Percentiles rank a stretch among this genome's conserved stretches.
Evolutionary conservation across 75 land plant genomes (phyloP).

Genomic region (Chamaecyparis obtusa): DNA sequence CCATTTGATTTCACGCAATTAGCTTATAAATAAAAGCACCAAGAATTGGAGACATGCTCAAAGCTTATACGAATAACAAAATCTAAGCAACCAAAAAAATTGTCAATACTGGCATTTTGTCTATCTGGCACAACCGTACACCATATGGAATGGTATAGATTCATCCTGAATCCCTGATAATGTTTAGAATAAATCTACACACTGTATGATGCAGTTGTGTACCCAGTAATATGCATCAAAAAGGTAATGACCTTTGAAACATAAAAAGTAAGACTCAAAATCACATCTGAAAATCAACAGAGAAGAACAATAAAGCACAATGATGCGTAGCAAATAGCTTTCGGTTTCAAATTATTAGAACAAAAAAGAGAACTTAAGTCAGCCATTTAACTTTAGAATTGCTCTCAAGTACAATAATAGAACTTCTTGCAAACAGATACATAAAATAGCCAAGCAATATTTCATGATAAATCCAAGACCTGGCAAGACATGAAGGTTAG

Average conservation of each 20-base stretch:
- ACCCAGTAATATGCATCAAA: background rate
- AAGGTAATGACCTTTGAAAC: background rate
- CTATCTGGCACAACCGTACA: background rate
- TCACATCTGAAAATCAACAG: background rate
- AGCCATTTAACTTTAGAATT: background rate
- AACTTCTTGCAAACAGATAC: background rate
- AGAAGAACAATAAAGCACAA: background rate
- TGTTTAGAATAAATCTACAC: background rate
- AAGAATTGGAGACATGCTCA: background rate
- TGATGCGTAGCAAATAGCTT: background rate
- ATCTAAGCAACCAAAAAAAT: background rate
- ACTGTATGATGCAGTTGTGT: background rate
- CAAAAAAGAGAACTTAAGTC: background rate
- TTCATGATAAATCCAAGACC: background rate
- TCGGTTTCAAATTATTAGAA: background rate
- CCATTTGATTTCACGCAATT: conserved; percentile 5
- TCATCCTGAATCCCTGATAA: background rate
- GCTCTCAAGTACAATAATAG: background rate
- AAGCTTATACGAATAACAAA: background rate
- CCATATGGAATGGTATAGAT: background rate
- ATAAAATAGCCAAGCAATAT: background rate
- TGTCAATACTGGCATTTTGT: background rate
- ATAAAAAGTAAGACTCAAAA: background rate
- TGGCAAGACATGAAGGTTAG: background rate
- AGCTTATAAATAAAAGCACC: conserved; percentile 9